These are phyloP conservation scores for Leucoagaricus sp. DNA, from an alignment of 1,284 basidiomycete genomes.

Conservation along the genomic window DNA sequence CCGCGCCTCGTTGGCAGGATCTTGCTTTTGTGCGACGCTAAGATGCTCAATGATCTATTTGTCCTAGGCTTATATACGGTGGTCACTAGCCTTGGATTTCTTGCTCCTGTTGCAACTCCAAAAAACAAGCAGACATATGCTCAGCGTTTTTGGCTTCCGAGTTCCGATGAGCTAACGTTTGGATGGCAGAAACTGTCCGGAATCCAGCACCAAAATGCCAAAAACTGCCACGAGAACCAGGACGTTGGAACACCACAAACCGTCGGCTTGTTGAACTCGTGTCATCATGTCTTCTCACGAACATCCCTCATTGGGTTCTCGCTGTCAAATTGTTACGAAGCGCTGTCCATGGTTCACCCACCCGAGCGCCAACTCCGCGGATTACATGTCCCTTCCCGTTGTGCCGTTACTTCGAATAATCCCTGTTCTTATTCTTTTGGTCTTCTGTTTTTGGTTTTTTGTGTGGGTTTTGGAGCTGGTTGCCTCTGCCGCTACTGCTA, in stretches of 20 bases:
- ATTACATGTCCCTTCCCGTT: neutral
- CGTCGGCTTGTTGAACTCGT: neutral
- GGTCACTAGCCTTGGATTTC: neutral
- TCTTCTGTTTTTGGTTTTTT: neutral
- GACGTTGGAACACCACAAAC: neutral
- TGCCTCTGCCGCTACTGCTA: constrained; percentile 1
- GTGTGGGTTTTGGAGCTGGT: neutral
- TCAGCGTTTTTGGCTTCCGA: constrained; percentile 13
- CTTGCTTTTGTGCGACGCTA: neutral
- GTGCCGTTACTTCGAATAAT: neutral
- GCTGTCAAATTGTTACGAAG: neutral
- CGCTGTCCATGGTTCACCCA: neutral
- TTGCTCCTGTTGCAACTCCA: neutral
- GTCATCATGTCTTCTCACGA: neutral
- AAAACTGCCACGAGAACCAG: neutral
- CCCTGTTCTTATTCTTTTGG: neutral
- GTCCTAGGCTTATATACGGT: neutral
- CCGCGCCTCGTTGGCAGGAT: neutral
- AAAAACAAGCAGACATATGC: neutral
- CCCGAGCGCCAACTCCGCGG: neutral
- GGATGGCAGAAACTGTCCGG: constrained; percentile 15
- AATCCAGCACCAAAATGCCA: neutral
- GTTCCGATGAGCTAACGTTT: constrained; percentile 12
- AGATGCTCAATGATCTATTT: neutral
- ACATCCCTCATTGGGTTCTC: neutral